Evolutionary conservation across 257 asterid species (phyloP), one percentile per base, ranked within the genome.

Genomic region (Schizonepeta tenuifolia): DNA sequence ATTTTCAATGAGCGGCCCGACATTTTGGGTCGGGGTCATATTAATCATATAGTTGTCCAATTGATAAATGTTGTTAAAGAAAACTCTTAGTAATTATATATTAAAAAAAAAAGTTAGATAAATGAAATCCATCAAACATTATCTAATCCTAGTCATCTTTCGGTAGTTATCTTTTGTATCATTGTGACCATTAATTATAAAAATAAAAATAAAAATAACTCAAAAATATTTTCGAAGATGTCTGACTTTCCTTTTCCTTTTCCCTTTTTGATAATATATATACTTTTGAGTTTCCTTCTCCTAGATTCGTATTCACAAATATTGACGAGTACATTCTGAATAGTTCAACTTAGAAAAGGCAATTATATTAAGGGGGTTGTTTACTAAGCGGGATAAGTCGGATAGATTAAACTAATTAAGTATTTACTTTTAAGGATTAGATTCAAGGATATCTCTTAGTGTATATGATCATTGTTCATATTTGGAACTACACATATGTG

Each of bases 111-210:
- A 21, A 54, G 26, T 21, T 1, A 17, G 33, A 14, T 11, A 2
- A 24, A 12, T 31, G 14, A 36, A 35, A 18, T 17, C 22, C 53
- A 20, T 26, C 59, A 8, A n/a, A 49, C 26, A 7, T 66, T 33
- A 54, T 9, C 33, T 55, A 69, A 5, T 15, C 28, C 38, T 69
- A 13, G 54, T 55, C 74, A 64, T 43, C n/a, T 18, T 38, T 38
- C 18, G 41, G 65, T 61, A 22, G 13, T 50, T 49, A 59, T 68
- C 15, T 35, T 56, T 41, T 5, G 55, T 18, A n/a, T 26, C 24
- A 40, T 6, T 21, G 28, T 24, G 28, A 33, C 13, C 15, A 43
- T 24, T 24, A 24, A 24, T 24, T 24, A 24, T 24, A 24, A 24
- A 24, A 24, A 24, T 1, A 24, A 24, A 24, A 24, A 24, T 24